These are phyloP conservation scores for Polyporus arcularius DNA, from an alignment of 768 basidiomycete genomes.

Conservation along the genomic window DNA sequence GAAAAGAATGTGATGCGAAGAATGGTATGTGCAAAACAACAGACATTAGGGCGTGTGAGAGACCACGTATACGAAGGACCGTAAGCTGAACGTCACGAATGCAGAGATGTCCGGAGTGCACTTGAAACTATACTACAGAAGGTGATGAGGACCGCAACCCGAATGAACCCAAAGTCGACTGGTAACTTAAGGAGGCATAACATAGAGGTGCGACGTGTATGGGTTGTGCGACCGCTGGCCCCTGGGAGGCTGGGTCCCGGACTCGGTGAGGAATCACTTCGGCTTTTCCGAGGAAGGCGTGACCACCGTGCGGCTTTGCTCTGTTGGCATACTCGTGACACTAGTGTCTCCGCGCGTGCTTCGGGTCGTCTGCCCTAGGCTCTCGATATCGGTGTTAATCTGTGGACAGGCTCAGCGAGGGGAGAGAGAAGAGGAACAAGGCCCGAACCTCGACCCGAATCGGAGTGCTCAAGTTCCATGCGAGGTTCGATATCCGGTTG, in stretches of 20 bases:
- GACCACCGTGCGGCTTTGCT: slow-evolving; percentile 3
- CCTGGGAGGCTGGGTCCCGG: no score
- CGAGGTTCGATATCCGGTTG: slow-evolving; percentile 7
- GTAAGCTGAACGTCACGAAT: no score
- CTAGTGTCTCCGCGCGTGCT: slow-evolving; percentile 5
- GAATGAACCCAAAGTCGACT: no score
- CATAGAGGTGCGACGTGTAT: not conserved
- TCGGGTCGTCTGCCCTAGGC: not conserved
- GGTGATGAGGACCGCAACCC: no score
- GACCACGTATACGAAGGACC: no score
- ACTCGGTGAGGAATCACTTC: not conserved
- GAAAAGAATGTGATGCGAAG: no score
- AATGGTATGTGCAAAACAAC: no score
- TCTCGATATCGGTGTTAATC: slow-evolving; percentile 17
- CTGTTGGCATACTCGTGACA: slow-evolving; percentile 6
- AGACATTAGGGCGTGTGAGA: no score
- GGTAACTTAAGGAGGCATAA: not conserved
- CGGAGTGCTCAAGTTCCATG: slow-evolving; percentile 11
- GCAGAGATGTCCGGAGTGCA: no score
- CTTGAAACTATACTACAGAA: no score
- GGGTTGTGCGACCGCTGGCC: not conserved
- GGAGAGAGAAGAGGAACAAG: not conserved
- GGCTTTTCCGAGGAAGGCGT: slow-evolving; percentile 1
- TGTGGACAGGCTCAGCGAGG: not conserved
- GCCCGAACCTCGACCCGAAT: slow-evolving; percentile 16